Evolutionary conservation across 2,329 filamentous ascomycete genomes (phyloP), one percentile per base, ranked within the genome.

Genomic region (Hypoxylon sp.): DNA sequence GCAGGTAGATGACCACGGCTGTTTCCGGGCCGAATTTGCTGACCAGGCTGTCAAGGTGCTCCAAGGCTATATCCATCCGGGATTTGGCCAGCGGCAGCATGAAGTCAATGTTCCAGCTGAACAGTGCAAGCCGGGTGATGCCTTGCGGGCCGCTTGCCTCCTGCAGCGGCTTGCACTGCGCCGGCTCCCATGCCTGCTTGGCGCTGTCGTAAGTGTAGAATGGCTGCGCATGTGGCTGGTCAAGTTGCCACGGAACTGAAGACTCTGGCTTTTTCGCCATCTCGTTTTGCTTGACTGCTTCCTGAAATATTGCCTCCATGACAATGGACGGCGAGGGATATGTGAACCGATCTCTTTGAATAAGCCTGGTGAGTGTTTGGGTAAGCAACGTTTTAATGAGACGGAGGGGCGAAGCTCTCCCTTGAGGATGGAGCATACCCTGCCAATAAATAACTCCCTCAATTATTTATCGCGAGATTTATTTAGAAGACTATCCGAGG

Each of bases 1-100:
- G 83, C 1, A 87, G 73, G 70, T 80, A 81, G 54, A 87, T 76
- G 3, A 85, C 73, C 0, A 73, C 67, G 1, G 81, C 74, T 0
- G 74, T 73, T 0, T 54, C 26, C 0, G 59, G 13, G 0, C 62
- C 59, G 0, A 67, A 22, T 6, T 50, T 51, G 1, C 30, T 41
- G 8, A 70, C 39, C 10, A 69, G 64, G 0, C 15, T 15, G 20
- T 70, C 52, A 0, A 77, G 71, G 6, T 75, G 67, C 1, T 50
- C 39, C 1, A 77, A 61, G 1, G 68, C 75, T 7, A 68, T 59
- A 0, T 43, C n/a, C 74, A 77, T 76, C 2, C 75, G 65, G 10
- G 63, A 53, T 20, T 56, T 34, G 2, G 68, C 64, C 49, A 59
- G 58, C 0, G 74, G 75, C 6, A 75, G 67, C 72, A 73, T 76